Base-by-base conservation (phyloP, 1,284 basidiomycete genomes). In the Earliella scabrosa region DNA sequence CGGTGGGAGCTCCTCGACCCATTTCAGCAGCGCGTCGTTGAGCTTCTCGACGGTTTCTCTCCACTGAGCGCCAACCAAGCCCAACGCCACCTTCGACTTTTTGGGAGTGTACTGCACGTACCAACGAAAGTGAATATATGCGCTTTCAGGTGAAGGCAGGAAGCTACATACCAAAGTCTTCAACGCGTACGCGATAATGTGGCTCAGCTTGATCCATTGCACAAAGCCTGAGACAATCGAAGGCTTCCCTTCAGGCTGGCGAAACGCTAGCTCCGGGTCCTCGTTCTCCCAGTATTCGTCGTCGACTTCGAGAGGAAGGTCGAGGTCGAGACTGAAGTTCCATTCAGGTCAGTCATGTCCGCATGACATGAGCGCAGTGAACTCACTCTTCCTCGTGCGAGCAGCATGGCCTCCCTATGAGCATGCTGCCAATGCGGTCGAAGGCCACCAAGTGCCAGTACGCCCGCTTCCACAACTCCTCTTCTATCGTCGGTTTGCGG, bases 261-360 rank as follows among this genome's bases (percentile, higher is more conserved):
- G 74, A 68, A 88, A 90, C 21, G 75, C 74, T 41, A 70, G 57
- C 20, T 77, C 68, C 4, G 79, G 76, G 52, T 81, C 75, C 2
- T 79, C 77, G 49, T 75, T 68, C 64, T 85, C 82, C 92, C 90
- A 94, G 65, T 86, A 93, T 60, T 94, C 90, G 66, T 97, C 95
- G 61, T 95, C 90, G 6, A 95, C 87, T 66, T 92, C 90, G 8
- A 91, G 74, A 1, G 92, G 92, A 45, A 89, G 77, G 35, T 91
- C 90, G 23, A 89, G 75, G 68, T 95, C 92, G 68, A 90, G 88
- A 69, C 89, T 90, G 64, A 38, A n/a, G 21, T 20, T 14, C 23
- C 29, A 24, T 21, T 26, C 24, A 34, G 21, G 21, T 54, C 53
- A 54, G 32, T 29, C 21, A 48, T 27, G 40, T 27, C 31, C 23